These are phyloP conservation scores for Adansonia rubrostipa DNA, from an alignment of 441 rosid genomes.

Conservation along the genomic window DNA sequence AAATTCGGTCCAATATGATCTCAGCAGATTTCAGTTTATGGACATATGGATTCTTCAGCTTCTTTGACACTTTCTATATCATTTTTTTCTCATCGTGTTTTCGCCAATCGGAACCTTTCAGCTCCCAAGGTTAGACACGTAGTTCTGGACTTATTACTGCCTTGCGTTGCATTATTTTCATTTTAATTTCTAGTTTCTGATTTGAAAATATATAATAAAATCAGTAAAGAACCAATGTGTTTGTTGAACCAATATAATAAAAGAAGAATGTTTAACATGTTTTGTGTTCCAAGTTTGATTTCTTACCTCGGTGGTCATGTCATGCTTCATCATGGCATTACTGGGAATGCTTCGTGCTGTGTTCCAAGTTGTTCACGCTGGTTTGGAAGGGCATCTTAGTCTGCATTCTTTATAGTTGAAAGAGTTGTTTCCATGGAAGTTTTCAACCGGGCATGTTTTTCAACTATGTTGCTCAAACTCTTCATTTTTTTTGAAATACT, in stretches of 20 bases:
- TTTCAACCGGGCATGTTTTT: no score
- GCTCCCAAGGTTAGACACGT: constrained; percentile 29
- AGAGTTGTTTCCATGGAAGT: no score
- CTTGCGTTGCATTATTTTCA: neutral
- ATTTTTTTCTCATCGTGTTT: neutral
- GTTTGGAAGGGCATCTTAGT: neutral
- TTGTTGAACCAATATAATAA: neutral
- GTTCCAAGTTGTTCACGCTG: neutral
- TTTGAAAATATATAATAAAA: neutral
- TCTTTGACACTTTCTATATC: constrained; percentile 11
- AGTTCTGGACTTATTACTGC: neutral
- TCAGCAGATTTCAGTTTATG: constrained; percentile 21
- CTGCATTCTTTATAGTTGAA: no score
- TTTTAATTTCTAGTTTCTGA: constrained; percentile 18
- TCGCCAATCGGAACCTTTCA: constrained; percentile 35
- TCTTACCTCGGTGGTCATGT: constrained; percentile 22
- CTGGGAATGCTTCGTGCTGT: constrained; percentile 26
- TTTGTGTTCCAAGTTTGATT: neutral
- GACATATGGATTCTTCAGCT: constrained; percentile 24
- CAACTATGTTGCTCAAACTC: no score
- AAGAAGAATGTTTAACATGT: neutral
- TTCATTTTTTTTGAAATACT: no score
- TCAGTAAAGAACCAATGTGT: neutral
- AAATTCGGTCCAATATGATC: constrained; percentile 31
- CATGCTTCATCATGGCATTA: constrained; percentile 22